Percentiles rank a stretch among this genome's conserved stretches.
These are phyloP conservation scores for Agaricus subrufescens DNA, from an alignment of 768 basidiomycete species.

Conservation along the genomic window DNA sequence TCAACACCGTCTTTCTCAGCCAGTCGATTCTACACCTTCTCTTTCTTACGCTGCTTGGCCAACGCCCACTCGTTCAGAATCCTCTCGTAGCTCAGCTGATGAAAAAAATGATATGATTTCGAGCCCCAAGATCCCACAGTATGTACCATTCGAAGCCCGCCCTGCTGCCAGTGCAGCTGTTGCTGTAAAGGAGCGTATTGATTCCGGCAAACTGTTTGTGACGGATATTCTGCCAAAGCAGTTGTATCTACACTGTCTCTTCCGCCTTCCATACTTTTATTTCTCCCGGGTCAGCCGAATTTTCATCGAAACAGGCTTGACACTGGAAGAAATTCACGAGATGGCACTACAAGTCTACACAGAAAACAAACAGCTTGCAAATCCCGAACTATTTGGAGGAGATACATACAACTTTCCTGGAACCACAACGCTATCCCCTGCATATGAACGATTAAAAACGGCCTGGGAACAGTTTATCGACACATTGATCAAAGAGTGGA, in stretches of 20 bases:
- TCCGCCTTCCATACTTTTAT: conserved; percentile 10
- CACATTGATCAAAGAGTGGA: conserved; percentile 22
- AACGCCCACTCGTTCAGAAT: too few relatives aligned
- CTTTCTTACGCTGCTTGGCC: too few relatives aligned
- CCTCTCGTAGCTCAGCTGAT: too few relatives aligned
- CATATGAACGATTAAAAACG: conserved; percentile 13
- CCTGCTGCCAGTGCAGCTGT: too few relatives aligned
- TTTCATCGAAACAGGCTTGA: conserved; percentile 9
- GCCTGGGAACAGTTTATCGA: conserved; percentile 23
- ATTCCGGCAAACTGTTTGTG: not conserved
- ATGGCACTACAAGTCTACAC: conserved; percentile 1
- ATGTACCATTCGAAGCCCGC: too few relatives aligned
- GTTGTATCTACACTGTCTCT: conserved; percentile 11
- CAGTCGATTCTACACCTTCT: too few relatives aligned
- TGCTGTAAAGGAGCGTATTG: too few relatives aligned
- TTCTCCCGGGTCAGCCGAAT: conserved; percentile 12
- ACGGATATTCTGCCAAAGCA: not conserved
- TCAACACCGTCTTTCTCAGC: too few relatives aligned
- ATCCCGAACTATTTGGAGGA: not conserved
- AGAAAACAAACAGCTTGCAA: not conserved
- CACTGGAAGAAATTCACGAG: not conserved
- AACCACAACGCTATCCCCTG: too few relatives aligned
- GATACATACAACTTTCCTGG: not conserved
- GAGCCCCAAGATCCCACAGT: too few relatives aligned
- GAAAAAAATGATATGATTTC: too few relatives aligned